These are phyloP conservation scores for Schoenoplectus tabernaemontani DNA, from an alignment of 202 grass and related monocot genomes.

Conservation along the genomic window DNA sequence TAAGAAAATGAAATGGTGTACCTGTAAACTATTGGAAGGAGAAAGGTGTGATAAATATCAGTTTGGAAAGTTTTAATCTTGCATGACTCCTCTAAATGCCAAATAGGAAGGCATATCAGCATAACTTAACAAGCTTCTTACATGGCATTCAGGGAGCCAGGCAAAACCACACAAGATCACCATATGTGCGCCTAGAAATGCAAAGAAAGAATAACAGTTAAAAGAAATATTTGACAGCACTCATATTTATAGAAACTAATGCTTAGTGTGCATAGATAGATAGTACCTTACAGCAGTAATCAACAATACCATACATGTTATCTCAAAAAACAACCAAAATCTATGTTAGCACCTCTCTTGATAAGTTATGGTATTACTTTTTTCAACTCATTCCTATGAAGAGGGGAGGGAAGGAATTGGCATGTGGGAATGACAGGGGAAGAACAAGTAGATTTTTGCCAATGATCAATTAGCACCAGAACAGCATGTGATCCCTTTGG, in stretches of 20 bases:
- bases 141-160: constrained; percentile 95
- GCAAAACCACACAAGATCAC: constrained; percentile 17
- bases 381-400: too few species aligned
- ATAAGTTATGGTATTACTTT: too few species aligned
- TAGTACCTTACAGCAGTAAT: background rate
- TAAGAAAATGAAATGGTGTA: background rate
- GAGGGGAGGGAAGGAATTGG: background rate
- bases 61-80: constrained; percentile 21
- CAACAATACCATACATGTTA: background rate
- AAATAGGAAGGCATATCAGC: constrained; percentile 40
- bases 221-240: background rate
- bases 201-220: background rate
- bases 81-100: constrained; percentile 71
- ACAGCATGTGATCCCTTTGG: too few species aligned
- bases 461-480: background rate
- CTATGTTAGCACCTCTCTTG: background rate
- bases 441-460: background rate
- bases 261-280: background rate
- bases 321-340: background rate
- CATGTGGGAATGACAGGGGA: background rate
- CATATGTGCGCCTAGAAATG: background rate
- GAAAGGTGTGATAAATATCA: background rate
- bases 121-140: constrained; percentile 34
- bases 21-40: background rate
- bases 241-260: background rate